Evolutionary conservation across 345 rosid species (phyloP).

Genomic region (Eutrema japonicum): DNA sequence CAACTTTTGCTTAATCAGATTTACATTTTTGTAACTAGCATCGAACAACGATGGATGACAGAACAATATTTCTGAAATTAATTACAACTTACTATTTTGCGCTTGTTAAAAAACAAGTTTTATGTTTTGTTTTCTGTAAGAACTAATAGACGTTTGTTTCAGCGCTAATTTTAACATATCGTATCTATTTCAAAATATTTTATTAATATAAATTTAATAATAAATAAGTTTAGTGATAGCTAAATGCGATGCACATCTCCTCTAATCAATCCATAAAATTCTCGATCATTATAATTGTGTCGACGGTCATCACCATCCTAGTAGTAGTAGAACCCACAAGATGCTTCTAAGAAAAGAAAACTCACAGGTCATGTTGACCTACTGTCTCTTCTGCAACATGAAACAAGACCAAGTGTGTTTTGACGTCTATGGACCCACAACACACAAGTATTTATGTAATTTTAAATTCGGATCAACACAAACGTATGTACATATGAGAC

Average conservation of each 20-base stretch:
- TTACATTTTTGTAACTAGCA: background rate
- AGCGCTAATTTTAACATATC: background rate
- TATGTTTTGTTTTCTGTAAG: background rate
- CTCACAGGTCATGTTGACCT: conserved; percentile 2
- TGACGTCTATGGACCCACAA: background rate
- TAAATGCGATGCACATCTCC: too few relatives aligned
- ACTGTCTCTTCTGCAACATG: conserved; percentile 2
- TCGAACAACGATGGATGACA: background rate
- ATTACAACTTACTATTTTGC: too few relatives aligned
- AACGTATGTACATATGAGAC: too few relatives aligned
- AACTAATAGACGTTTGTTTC: background rate
- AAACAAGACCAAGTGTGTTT: background rate
- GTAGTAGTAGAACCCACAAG: conserved; percentile 14
- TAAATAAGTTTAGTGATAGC: too few relatives aligned
- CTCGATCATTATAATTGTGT: background rate
- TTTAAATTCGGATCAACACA: background rate
- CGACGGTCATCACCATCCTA: background rate
- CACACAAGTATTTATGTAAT: background rate
- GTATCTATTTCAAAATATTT: background rate
- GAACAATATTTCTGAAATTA: background rate
- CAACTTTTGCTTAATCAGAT: background rate
- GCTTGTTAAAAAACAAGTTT: background rate
- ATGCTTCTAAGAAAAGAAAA: background rate
- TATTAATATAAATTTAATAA: background rate
- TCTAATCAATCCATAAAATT: background rate